Evolutionary conservation across 805 yeast species (phyloP), one percentile per base, ranked within the genome.

Genomic region (Isabelozyma pseudorhagii): DNA sequence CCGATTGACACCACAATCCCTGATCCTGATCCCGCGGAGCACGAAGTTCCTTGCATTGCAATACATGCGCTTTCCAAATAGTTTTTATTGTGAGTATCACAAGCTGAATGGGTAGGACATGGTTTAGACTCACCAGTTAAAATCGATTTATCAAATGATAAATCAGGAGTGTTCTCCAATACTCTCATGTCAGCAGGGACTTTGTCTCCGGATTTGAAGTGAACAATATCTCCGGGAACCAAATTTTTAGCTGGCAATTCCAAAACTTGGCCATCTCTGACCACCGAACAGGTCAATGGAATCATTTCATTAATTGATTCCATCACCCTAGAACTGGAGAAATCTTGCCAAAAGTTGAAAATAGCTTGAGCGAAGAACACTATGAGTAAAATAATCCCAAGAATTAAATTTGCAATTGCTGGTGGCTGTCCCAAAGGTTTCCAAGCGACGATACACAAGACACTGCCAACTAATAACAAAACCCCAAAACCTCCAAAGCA

Each of bases 81-180:
- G 55, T 75, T 76, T 6, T 72, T 59, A 11, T 63, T 65, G 14
- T 49, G 46, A 13, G 62, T 55, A 39, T 68, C 73, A 17, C 63
- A 41, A 8, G 49, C 52, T 2, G 57, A 46, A 5, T 66, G 54
- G 6, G 72, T 76, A 14, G 63, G 62, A 41, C 62, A 57, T 5
- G 80, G 70, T 46, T 68, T 67, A 3, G 82, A 74, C 55, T 77
- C 81, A 55, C 82, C 82, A 9, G 82, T 78, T 38, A 78, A 65
- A 13, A 77, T 67, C 13, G 81, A 67, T 51, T 78, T 65, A 55
- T 78, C 82, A 55, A 77, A 74, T 17, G 72, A 55, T 39, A 77
- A 65, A 40, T 74, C 72, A 25, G 63, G 60, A 25, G 75, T 67
- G 29, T 61, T 47, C 8, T 68, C 66, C 25, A 68, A 54, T 31